Conservation (phyloP, 352 stramenopile species). For the Aphanomyces astaci region DNA sequence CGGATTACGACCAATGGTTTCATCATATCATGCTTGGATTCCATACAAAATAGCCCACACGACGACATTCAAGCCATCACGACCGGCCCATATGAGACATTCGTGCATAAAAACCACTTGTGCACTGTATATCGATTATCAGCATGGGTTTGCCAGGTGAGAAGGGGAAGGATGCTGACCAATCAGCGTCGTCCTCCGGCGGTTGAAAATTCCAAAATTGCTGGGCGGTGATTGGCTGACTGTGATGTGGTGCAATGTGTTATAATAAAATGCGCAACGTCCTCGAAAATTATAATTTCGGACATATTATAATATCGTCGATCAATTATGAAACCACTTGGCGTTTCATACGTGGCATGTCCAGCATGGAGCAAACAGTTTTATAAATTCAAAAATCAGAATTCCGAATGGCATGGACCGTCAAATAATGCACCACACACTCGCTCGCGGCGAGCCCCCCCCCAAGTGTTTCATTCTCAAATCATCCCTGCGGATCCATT, state of each 20-base stretch:
- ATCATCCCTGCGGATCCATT: neutral
- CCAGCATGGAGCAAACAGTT: no score
- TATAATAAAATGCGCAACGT: no score
- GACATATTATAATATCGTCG: neutral
- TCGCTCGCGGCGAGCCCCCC: neutral
- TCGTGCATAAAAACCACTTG: neutral
- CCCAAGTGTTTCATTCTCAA: neutral
- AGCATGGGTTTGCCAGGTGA: neutral
- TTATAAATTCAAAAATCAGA: neutral
- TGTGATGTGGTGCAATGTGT: neutral
- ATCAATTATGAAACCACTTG: neutral
- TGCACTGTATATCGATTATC: neutral
- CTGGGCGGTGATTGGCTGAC: neutral
- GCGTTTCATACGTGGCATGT: neutral
- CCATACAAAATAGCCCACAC: neutral
- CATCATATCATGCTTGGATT: neutral
- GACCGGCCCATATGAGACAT: neutral
- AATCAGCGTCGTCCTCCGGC: neutral
- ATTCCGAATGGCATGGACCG: slow-evolving; percentile 2
- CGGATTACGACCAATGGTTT: neutral
- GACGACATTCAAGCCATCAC: neutral
- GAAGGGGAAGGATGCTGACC: neutral
- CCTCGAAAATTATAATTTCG: no score
- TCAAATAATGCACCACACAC: neutral
- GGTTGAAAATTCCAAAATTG: neutral